phyloP scores from a whole-genome alignment of 805 yeast species.

The Starmera amethionina region DNA sequence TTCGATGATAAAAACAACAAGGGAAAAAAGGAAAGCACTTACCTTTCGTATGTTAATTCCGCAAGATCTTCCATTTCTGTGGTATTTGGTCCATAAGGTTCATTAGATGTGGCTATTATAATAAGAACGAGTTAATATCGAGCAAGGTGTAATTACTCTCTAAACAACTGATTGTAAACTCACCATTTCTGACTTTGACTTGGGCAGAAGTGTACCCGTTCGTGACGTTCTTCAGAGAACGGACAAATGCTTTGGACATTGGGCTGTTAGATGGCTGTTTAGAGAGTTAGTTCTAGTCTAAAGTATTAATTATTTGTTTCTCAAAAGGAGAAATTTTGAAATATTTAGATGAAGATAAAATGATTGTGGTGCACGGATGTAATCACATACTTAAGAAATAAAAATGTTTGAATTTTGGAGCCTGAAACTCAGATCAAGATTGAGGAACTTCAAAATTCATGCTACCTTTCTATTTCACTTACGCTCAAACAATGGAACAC shows the following conservation, averaged over 20 bases:
- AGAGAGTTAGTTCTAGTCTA: not conserved
- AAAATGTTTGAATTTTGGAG: too few species aligned
- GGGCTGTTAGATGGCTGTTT: not conserved
- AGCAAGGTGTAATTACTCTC: too few species aligned
- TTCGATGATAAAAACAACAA: too few species aligned
- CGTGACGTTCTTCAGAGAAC: constrained; percentile 67
- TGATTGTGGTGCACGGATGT: too few species aligned
- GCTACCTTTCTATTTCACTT: too few species aligned
- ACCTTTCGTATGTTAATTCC: constrained; percentile 52
- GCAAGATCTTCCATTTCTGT: constrained; percentile 79
- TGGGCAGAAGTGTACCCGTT: constrained; percentile 85
- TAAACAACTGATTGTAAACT: constrained; percentile 2
- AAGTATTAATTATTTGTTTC: too few species aligned
- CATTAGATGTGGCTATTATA: constrained; percentile 72
- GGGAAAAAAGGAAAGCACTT: constrained; percentile 6
- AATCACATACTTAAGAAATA: too few species aligned
- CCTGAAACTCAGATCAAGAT: too few species aligned
- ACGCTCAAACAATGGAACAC: too few species aligned
- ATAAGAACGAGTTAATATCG: not conserved
- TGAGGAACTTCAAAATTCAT: too few species aligned
- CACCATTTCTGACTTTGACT: constrained; percentile 67
- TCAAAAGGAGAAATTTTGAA: too few species aligned
- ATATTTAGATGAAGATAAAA: too few species aligned
- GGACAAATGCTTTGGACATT: constrained; percentile 72
- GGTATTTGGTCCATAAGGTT: constrained; percentile 74